Evolutionary conservation across 768 basidiomycete genomes (phyloP).

Genomic region (Macrolepiota fuliginosa): DNA sequence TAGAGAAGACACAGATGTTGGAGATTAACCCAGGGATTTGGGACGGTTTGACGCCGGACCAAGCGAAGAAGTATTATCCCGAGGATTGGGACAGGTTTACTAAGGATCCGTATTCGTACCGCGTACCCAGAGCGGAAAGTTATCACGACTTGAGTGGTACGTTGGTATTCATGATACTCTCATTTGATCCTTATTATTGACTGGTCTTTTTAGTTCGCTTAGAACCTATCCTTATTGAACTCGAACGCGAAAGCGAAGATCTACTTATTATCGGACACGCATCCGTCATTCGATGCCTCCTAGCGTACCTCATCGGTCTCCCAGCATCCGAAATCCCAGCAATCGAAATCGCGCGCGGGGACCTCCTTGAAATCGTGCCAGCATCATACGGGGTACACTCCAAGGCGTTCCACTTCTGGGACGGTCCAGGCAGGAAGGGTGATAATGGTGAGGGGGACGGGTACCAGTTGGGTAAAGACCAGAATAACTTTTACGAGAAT

Average conservation of each 20-base stretch:
- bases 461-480: constrained; percentile 44
- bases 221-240: constrained; percentile 90
- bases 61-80: constrained; percentile 87
- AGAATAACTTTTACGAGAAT: constrained; percentile 85
- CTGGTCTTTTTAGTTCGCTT: constrained; percentile 63
- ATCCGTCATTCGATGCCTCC: constrained; percentile 93
- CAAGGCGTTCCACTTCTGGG: constrained; percentile 91
- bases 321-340: constrained; percentile 96
- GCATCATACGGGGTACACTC: constrained; percentile 89
- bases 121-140: constrained; percentile 92
- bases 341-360: constrained; percentile 94
- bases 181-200: not conserved
- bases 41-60: constrained; percentile 92
- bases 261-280: constrained; percentile 96
- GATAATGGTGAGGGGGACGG: constrained; percentile 28
- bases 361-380: constrained; percentile 90
- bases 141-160: constrained; percentile 92
- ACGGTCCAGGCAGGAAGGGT: constrained; percentile 70
- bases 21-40: constrained; percentile 98
- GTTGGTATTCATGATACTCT: not conserved
- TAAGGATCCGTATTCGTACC: constrained; percentile 89
- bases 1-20: constrained; percentile 95
- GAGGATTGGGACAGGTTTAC: constrained; percentile 93
- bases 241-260: constrained; percentile 93
- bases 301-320: constrained; percentile 90